phyloP scores from a whole-genome alignment of 2,329 filamentous ascomycete genomes.

The Monosporascus sp. region DNA sequence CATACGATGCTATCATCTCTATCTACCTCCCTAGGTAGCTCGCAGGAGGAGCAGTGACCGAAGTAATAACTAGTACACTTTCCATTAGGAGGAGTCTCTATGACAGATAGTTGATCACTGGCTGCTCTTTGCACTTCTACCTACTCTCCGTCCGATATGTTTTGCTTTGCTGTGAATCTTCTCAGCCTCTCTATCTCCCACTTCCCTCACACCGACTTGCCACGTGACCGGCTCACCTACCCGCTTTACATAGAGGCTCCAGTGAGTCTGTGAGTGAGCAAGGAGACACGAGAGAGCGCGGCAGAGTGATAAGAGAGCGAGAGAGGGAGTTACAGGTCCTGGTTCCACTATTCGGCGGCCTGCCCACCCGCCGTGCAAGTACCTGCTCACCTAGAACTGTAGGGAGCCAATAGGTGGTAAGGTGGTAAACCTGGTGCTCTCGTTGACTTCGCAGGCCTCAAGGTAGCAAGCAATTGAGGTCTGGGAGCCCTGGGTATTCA shows the following conservation, averaged over 20 bases:
- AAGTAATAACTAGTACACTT: background rate
- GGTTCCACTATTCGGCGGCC: background rate
- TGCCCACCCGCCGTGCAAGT: background rate
- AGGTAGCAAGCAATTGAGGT: no score
- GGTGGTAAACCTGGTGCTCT: background rate
- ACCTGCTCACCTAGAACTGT: background rate
- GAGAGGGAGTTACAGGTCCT: background rate
- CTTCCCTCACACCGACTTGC: background rate
- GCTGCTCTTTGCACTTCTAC: background rate
- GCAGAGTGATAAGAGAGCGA: background rate
- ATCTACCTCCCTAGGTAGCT: background rate
- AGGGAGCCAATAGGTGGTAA: no score
- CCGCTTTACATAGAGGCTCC: background rate
- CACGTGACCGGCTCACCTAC: background rate
- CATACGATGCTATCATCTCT: background rate
- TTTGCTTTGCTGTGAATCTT: background rate
- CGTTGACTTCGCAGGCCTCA: background rate
- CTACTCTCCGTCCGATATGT: background rate
- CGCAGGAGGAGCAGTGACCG: background rate
- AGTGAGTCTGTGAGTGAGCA: background rate
- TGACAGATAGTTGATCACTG: background rate
- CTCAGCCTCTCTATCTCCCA: background rate
- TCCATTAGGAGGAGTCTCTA: background rate
- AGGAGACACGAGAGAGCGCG: background rate
- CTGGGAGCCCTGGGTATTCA: background rate